Base-by-base conservation (phyloP, 495 filamentous ascomycete genomes). In the Mytilinidion resinicola region DNA sequence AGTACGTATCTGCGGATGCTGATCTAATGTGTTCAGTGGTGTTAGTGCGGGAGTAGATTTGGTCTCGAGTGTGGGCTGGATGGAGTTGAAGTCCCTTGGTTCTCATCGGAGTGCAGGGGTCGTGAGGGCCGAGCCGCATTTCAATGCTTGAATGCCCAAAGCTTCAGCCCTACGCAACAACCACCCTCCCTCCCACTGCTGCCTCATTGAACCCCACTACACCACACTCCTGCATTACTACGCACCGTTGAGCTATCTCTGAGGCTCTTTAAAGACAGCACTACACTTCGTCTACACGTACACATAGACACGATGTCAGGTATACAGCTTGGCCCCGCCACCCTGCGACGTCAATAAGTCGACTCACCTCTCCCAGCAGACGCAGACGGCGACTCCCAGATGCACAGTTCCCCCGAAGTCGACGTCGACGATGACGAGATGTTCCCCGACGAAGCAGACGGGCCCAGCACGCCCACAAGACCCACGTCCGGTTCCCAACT, bases 311-410 rank as follows among this genome's bases (percentile, higher is more conserved):
- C 25, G 3, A 63, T 63, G 60, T 63, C 60, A 55, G 60, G 60
- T 63, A 58, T 44, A 6, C 30, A 9, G 3, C 17, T 14, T 19
- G 35, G 34, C 39, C 42, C 38, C 43, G 9, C 47, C 48, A 50
- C 42, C 17, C 56, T 1, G 46, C 42, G 15, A 35, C 12, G 37
- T 34, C 9, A 38, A 36, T 5, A 62, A 39, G 7, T 33, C 12
- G 7, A n/a, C 34, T 37, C 46, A 17, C 44, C 17, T 15, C 33
- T 12, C 51, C 54, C 41, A 12, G 10, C 30, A 66, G 79, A 83
- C 59, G 69, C 62, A 54, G 80, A 82, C 70, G 79, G 80, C 10
- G 80, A 84, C 68, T 80, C 77, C 44, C 74, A 76, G 57, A 85
- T 85, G 82, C 57, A 62, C 53, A 70, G 67, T 37, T 74, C 76